Conservation (phyloP, 148 eudicot species). For the Suaeda aralocaspica region DNA sequence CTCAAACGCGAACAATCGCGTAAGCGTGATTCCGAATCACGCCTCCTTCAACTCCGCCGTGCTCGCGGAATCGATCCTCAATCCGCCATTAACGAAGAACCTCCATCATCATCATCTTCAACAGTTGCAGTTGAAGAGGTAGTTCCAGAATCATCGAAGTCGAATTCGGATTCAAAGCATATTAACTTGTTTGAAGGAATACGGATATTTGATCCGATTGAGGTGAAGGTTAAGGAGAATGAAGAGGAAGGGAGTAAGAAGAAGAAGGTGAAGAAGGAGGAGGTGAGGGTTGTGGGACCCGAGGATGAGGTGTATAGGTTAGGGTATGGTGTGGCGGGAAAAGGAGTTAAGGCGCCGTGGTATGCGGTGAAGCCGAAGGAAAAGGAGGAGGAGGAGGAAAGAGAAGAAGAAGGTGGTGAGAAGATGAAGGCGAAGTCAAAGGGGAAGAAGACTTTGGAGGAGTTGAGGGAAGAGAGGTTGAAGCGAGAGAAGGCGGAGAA, state of each 20-base stretch:
- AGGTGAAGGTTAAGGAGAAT: slow-evolving; percentile 27
- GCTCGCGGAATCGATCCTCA: slow-evolving; percentile 55
- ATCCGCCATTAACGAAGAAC: slow-evolving; percentile 7
- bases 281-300: slow-evolving; percentile 53
- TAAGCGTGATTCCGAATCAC: slow-evolving; percentile 55
- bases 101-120: neutral
- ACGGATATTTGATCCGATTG: slow-evolving; percentile 73
- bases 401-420: slow-evolving; percentile 12
- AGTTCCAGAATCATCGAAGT: slow-evolving; percentile 7
- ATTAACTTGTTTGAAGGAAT: slow-evolving; percentile 91
- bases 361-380: slow-evolving; percentile 44
- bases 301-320: slow-evolving; percentile 84
- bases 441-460: slow-evolving; percentile 66
- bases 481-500: slow-evolving; percentile 78
- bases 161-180: slow-evolving; percentile 51
- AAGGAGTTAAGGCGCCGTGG: slow-evolving; percentile 89
- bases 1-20: slow-evolving; percentile 68
- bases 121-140: neutral
- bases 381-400: slow-evolving; percentile 24
- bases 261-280: slow-evolving; percentile 52
- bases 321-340: slow-evolving; percentile 89
- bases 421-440: slow-evolving; percentile 47
- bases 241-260: slow-evolving; percentile 49
- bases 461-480: slow-evolving; percentile 86
- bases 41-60: slow-evolving; percentile 74